Evolutionary conservation across 345 rosid genomes (phyloP).

Genomic region (Gossypium thurberi): DNA sequence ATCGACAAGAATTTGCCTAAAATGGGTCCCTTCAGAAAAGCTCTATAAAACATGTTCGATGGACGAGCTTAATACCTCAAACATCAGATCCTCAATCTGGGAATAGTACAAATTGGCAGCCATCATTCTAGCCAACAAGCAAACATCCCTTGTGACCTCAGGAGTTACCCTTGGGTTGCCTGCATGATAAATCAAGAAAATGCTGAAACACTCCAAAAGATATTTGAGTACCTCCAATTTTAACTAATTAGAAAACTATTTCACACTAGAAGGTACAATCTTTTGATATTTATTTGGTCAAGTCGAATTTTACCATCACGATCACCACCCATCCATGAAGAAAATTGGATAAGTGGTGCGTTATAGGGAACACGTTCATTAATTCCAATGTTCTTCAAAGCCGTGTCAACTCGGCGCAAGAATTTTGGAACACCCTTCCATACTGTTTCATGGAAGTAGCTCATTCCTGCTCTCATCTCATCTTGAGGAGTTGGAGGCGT

Average conservation of each 20-base stretch:
- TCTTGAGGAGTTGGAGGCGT: slow-evolving; percentile 97
- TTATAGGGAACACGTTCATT: slow-evolving; percentile 90
- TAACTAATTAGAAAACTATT: background rate
- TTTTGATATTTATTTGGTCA: background rate
- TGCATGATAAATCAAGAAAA: slow-evolving; percentile 22
- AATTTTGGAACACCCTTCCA: slow-evolving; percentile 99
- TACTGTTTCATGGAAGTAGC: slow-evolving; percentile 96
- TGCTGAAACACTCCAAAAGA: background rate
- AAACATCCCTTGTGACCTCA: slow-evolving; percentile 98
- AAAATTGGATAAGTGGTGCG: slow-evolving; percentile 96
- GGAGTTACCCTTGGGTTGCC: slow-evolving; percentile 99
- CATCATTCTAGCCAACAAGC: slow-evolving; percentile 97
- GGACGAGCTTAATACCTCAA: slow-evolving; percentile 52
- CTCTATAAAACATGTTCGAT: background rate
- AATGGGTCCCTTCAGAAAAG: background rate
- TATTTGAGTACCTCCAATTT: background rate
- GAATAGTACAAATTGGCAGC: slow-evolving; percentile 91
- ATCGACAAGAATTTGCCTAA: background rate
- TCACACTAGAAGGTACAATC: background rate
- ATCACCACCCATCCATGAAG: slow-evolving; percentile 99
- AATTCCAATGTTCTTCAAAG: slow-evolving; percentile 91
- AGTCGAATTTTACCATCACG: slow-evolving; percentile 70
- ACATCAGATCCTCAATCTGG: slow-evolving; percentile 93
- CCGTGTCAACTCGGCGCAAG: slow-evolving; percentile 96
- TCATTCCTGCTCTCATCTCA: slow-evolving; percentile 99